These are phyloP conservation scores for Salix dunnii DNA, from an alignment of 345 rosid genomes.

Conservation along the genomic window DNA sequence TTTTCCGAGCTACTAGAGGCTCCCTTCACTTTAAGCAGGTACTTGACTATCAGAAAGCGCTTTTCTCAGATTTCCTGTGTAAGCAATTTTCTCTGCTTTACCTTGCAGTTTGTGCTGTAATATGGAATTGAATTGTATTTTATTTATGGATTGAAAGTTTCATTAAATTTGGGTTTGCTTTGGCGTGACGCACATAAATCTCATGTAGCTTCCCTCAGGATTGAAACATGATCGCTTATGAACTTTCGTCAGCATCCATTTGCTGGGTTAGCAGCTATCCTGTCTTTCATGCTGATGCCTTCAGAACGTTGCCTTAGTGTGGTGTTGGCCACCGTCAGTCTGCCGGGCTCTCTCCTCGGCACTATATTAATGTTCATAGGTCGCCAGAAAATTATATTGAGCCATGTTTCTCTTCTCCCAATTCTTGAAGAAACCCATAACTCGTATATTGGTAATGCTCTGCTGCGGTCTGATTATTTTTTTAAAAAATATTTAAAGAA, in stretches of 20 bases:
- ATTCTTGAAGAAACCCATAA: background rate
- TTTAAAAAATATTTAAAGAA: too few species aligned
- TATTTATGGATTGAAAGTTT: background rate
- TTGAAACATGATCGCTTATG: background rate
- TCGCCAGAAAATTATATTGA: background rate
- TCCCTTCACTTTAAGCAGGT: background rate
- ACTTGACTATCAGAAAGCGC: background rate
- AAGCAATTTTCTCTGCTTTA: background rate
- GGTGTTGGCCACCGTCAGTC: background rate
- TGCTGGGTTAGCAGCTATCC: background rate
- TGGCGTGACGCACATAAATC: background rate
- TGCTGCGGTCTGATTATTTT: too few species aligned
- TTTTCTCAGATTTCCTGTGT: background rate
- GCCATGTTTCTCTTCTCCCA: background rate
- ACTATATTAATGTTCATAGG: background rate
- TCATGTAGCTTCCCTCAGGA: background rate
- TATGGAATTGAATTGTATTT: background rate
- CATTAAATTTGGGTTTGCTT: background rate
- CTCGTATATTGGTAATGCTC: too few species aligned
- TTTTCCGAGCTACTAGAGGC: background rate
- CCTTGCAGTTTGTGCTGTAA: background rate
- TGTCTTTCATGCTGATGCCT: background rate
- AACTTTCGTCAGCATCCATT: background rate
- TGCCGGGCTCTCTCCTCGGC: background rate
- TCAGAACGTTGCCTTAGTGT: background rate